phyloP scores from a whole-genome alignment of 345 rosid species.

The Arabis alpina region DNA sequence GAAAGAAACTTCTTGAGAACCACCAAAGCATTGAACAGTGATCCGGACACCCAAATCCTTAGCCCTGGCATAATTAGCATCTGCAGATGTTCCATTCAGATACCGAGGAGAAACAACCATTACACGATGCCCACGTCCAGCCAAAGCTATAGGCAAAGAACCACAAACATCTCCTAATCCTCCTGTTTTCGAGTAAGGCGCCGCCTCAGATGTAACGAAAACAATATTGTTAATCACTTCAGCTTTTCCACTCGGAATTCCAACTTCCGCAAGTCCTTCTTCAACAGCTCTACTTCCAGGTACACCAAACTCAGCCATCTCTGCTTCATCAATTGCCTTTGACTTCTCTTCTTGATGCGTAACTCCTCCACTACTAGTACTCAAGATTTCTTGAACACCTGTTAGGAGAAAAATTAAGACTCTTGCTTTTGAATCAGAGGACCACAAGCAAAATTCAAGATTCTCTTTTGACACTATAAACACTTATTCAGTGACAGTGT shows the following conservation, averaged over 20 bases:
- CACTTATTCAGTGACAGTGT: background rate
- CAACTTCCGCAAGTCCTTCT: slow-evolving; percentile 47
- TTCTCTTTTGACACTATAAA: background rate
- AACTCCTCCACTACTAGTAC: slow-evolving; percentile 38
- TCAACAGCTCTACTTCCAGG: slow-evolving; percentile 35
- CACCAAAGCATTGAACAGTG: slow-evolving; percentile 76
- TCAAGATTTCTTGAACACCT: slow-evolving; percentile 46
- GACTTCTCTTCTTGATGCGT: slow-evolving; percentile 28
- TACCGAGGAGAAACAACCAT: slow-evolving; percentile 95
- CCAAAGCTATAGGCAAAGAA: slow-evolving; percentile 84
- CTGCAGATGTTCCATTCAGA: slow-evolving; percentile 62
- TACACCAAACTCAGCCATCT: slow-evolving; percentile 35
- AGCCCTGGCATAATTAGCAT: slow-evolving; percentile 54
- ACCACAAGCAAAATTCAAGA: slow-evolving; percentile 13
- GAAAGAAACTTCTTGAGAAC: slow-evolving; percentile 75
- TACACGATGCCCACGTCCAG: slow-evolving; percentile 85
- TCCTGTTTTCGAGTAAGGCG: slow-evolving; percentile 98
- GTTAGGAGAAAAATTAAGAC: background rate
- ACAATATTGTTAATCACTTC: slow-evolving; percentile 56
- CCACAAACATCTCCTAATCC: slow-evolving; percentile 97
- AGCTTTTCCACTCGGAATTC: slow-evolving; percentile 40
- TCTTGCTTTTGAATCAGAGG: slow-evolving; percentile 3
- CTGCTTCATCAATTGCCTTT: slow-evolving; percentile 22
- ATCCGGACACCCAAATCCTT: slow-evolving; percentile 50
- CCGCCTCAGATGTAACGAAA: slow-evolving; percentile 92